These are phyloP conservation scores for Coprinopsis cinerea DNA, from an alignment of 768 basidiomycete species.

Conservation along the genomic window DNA sequence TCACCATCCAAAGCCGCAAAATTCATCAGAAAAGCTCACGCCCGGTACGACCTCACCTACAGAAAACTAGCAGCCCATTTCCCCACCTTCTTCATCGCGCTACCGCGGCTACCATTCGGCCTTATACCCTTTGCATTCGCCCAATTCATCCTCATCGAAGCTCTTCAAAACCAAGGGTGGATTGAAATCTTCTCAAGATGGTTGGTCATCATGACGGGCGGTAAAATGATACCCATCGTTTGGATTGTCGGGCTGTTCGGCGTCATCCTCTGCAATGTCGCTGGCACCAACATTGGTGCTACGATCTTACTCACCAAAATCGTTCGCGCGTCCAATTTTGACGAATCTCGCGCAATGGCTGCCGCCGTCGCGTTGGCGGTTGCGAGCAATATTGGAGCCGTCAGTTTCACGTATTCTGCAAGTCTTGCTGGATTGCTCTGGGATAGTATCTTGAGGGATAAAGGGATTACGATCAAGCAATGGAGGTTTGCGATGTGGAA, in stretches of 20 bases:
- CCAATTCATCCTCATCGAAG: slow-evolving; percentile 92
- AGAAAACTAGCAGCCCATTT: slow-evolving; percentile 33
- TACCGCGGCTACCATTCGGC: slow-evolving; percentile 69
- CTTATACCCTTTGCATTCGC: slow-evolving; percentile 90
- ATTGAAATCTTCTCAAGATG: slow-evolving; percentile 74
- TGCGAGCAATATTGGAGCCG: slow-evolving; percentile 79
- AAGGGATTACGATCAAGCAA: slow-evolving; percentile 53
- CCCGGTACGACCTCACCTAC: slow-evolving; percentile 13
- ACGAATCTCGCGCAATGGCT: slow-evolving; percentile 29
- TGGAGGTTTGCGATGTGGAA: slow-evolving; percentile 65
- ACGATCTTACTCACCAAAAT: slow-evolving; percentile 86
- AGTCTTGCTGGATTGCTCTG: slow-evolving; percentile 81
- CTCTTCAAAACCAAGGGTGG: slow-evolving; percentile 79
- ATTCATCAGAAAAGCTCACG: slow-evolving; percentile 3
- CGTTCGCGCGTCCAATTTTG: slow-evolving; percentile 45
- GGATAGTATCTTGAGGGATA: slow-evolving; percentile 66
- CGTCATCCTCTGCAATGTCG: slow-evolving; percentile 72
- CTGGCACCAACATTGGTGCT: slow-evolving; percentile 88
- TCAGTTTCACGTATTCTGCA: slow-evolving; percentile 75
- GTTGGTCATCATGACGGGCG: slow-evolving; percentile 42
- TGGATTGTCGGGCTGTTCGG: slow-evolving; percentile 69
- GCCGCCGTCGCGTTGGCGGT: slow-evolving; percentile 67
- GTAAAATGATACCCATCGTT: slow-evolving; percentile 43
- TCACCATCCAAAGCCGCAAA: not conserved
- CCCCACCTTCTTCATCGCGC: slow-evolving; percentile 64